A percentile compares a stretch with the other conserved stretches of the same genome.
These are phyloP conservation scores for Mucor mucedo DNA, from an alignment of 371 early-diverging fungal genomes.

Conservation along the genomic window DNA sequence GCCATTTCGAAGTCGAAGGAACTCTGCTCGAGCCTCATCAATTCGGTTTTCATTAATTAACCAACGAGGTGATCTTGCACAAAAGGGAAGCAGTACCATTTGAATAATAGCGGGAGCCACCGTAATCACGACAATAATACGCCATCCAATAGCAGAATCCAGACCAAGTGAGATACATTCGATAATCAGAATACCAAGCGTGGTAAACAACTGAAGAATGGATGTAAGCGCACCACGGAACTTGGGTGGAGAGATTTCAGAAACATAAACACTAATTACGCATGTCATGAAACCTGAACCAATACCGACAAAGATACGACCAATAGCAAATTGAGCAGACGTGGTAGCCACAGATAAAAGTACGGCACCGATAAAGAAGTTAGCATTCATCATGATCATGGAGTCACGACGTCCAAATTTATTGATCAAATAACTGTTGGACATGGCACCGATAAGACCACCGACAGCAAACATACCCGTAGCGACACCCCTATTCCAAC, in stretches of 20 bases:
- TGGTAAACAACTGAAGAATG: constrained; percentile 79
- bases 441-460: constrained; percentile 75
- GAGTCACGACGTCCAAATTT: constrained; percentile 72
- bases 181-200: constrained; percentile 77
- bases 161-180: constrained; percentile 65
- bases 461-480: constrained; percentile 76
- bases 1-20: constrained; percentile 64
- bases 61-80: constrained; percentile 81
- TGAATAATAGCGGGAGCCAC: constrained; percentile 72
- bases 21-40: constrained; percentile 63
- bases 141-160: constrained; percentile 69
- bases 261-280: constrained; percentile 81
- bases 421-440: constrained; percentile 60
- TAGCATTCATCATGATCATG: constrained; percentile 66
- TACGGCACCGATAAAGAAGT: constrained; percentile 71
- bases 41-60: constrained; percentile 61
- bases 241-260: constrained; percentile 78
- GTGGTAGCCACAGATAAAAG: constrained; percentile 64
- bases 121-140: constrained; percentile 64
- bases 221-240: constrained; percentile 75
- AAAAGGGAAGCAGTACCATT: constrained; percentile 69
- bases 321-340: constrained; percentile 71
- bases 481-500: constrained; percentile 57
- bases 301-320: constrained; percentile 84
- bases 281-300: constrained; percentile 84